Percentiles rank a stretch among this genome's conserved stretches.
phyloP scores from a whole-genome alignment of 2,329 filamentous ascomycete genomes.

The Xylariaceae sp. region DNA sequence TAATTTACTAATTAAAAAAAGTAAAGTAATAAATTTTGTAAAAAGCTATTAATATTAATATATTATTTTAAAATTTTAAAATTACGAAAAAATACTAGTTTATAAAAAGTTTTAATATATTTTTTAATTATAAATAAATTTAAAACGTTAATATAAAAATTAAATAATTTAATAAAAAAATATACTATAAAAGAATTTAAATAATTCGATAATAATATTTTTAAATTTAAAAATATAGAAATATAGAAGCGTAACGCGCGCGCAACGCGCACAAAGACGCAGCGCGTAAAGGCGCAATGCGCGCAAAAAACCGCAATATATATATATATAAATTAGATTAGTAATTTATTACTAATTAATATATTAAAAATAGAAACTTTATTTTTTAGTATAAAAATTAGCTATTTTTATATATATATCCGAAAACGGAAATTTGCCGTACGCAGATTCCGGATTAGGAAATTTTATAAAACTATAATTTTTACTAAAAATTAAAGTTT shows the following conservation, averaged over 20 bases:
- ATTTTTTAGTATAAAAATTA: not conserved
- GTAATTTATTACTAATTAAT: not conserved
- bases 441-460: too few species aligned
- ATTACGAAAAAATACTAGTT: not conserved
- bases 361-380: not conserved
- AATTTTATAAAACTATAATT: not conserved
- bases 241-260: not conserved
- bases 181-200: not conserved
- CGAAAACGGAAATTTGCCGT: too few species aligned
- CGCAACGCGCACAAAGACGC: too few species aligned
- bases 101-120: not conserved
- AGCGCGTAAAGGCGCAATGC: too few species aligned
- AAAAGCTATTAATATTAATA: not conserved
- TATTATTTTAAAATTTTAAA: not conserved
- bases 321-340: not conserved
- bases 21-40: not conserved
- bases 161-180: not conserved
- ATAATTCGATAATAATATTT: not conserved
- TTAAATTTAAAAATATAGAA: not conserved
- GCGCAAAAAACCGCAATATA: not conserved
- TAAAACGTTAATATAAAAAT: not conserved
- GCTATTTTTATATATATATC: not conserved
- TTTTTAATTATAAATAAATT: not conserved
- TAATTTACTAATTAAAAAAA: too few species aligned
- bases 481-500: not conserved